Percentiles rank a stretch among this genome's conserved stretches.
Evolutionary conservation across 2,329 filamentous ascomycete species (phyloP).

Genomic region (Epichloe baconii): DNA sequence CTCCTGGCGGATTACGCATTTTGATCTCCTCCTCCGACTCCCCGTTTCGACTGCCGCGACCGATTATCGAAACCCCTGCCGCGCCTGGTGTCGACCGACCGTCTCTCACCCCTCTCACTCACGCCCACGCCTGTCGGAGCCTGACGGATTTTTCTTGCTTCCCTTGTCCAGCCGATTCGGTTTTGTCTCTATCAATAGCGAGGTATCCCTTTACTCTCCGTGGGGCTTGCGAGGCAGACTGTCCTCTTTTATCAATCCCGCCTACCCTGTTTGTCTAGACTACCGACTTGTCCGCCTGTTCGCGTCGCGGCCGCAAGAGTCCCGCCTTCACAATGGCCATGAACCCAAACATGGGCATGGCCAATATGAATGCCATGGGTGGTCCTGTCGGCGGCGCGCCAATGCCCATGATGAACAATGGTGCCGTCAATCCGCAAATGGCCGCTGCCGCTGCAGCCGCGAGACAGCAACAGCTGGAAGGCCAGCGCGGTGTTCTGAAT

Average conservation of each 20-base stretch:
- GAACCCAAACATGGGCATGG: slow-evolving; percentile 53
- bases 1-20: slow-evolving; percentile 5
- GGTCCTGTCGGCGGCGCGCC: slow-evolving; percentile 48
- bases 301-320: slow-evolving; percentile 5
- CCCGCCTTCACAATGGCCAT: slow-evolving; percentile 24
- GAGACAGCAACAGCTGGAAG: slow-evolving; percentile 29
- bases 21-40: neutral
- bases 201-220: slow-evolving; percentile 2
- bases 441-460: slow-evolving; percentile 19
- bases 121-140: slow-evolving; percentile 17
- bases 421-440: slow-evolving; percentile 22
- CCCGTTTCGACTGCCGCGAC: slow-evolving; percentile 6
- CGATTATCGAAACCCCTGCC: slow-evolving; percentile 6
- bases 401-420: slow-evolving; percentile 55
- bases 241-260: slow-evolving; percentile 9
- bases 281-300: slow-evolving; percentile 8
- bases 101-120: slow-evolving; percentile 13
- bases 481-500: slow-evolving; percentile 51
- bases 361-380: slow-evolving; percentile 56
- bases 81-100: slow-evolving; percentile 6
- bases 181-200: slow-evolving; percentile 18
- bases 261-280: slow-evolving; percentile 1
- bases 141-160: slow-evolving; percentile 12
- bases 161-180: slow-evolving; percentile 2
- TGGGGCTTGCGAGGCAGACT: slow-evolving; percentile 5